Evolutionary conservation across 805 yeast species (phyloP), one percentile per base, ranked within the genome.

Genomic region (Teunomyces gatunensis): DNA sequence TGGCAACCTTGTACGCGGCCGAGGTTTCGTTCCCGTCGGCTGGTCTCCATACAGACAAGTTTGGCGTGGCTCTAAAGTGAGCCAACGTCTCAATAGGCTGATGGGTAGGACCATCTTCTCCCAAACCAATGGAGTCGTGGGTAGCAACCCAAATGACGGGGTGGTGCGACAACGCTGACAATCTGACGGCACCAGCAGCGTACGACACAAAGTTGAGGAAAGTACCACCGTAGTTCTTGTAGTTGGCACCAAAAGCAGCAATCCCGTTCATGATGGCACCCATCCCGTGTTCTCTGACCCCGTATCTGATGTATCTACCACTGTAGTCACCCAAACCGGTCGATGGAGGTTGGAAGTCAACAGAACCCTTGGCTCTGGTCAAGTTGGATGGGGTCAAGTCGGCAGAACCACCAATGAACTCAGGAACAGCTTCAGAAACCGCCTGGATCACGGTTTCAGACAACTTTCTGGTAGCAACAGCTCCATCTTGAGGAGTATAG

Each of bases 271-370:
- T 80, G 70, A 91, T 87, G 56, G 97, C 97, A 76, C 96, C 97
- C 97, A 92, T 90, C 71, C 89, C 97, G 75, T 94, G 98, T 80
- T 92, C 99, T 76, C 99, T 87, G 56, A 92, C 96, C 84, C 99
- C 99, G 71, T 85, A 92, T 77, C 97, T 86, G 73, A 92, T 79
- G 78, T 92, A 92, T 69, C 96, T 85, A 68, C 99, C 99, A 49
- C 83, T 54, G 79, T 85, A 91, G 64, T 83, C 83, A 72, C 98
- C 98, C 57, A 89, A 75, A 42, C 83, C 83, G 50, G 89, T 73
- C 47, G 81, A 64, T 47, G 89, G 88, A 47, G 94, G 88, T 81
- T 94, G 97, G 91, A 91, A 92, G 73, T 91, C 96, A 56, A 80
- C 81, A 52, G 95, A 89, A 54, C 75, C 84, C 61, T 79, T 68